Evolutionary conservation across 192 early-diverging fungal species (phyloP), one percentile per base, ranked within the genome.

Genomic region (Pilaira anomala): DNA sequence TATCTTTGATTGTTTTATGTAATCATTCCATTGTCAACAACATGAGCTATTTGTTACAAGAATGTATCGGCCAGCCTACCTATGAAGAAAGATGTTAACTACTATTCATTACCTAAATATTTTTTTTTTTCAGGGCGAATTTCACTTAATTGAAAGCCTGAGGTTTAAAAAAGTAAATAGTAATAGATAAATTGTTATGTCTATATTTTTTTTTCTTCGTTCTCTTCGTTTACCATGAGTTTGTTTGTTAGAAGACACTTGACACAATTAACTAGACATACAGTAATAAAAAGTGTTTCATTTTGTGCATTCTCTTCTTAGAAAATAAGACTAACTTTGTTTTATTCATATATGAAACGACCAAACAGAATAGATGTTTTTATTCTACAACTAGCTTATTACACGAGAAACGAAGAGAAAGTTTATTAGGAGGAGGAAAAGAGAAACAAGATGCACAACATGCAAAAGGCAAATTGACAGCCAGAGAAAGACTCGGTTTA

Each of bases 401-500:
- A 67, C 79, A 85, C 49, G 67, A 48, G 16, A 93, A 95, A 72
- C 83, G 95, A 33, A 74, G 82, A 53, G 85, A 88, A 33, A 83
- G 93, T 7, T 66, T 79, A 2, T 49, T 85, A 14, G 95, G 95
- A 51, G 95, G 95, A 36, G 95, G 95, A 21, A 66, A 81, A 44
- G 82, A 85, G 61, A 82, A 89, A 56, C 90, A 93, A 52, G 85
- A 83, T 48, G 81, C 87, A 22, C 95, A 97, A 77, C 95, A 97
- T 72, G 78, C 71, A 41, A 93, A 94, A 80, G 94, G 96, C 41
- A 96, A 95, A 73, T 81, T 98, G 22, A 96, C 94, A 9, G 94
- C 94, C 30, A 84, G 96, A 33, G 96, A 98, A 77, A 85, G 96
- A 14, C 75, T 96, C 48, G 84, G 87, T 54, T 75, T 98, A 19